A percentile compares a stretch with the other conserved stretches of the same genome.
Evolutionary conservation across 176 grass and related monocot genomes (phyloP).

Genomic region (Zoysia pacifica): DNA sequence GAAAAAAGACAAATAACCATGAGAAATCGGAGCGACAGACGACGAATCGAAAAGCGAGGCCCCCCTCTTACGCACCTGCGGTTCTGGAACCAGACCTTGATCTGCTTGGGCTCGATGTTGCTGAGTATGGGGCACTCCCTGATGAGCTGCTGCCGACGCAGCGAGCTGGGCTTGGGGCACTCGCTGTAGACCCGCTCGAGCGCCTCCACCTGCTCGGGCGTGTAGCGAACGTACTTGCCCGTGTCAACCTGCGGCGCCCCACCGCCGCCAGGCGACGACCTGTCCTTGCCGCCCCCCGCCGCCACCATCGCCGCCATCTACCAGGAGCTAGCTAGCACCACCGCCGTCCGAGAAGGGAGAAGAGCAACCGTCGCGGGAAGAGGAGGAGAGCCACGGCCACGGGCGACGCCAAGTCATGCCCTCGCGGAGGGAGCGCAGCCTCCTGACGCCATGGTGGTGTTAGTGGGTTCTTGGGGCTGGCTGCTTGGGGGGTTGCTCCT

Average conservation of each 20-base stretch:
- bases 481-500: background rate
- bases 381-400: conserved; percentile 48
- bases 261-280: conserved; percentile 42
- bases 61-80: conserved; percentile 58
- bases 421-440: conserved; percentile 28
- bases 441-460: conserved; percentile 46
- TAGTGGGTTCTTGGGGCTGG: background rate
- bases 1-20: background rate
- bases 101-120: conserved; percentile 97
- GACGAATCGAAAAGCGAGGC: background rate
- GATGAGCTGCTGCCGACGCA: conserved; percentile 84
- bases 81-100: conserved; percentile 99
- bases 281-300: conserved; percentile 47
- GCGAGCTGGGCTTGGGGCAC: conserved; percentile 97
- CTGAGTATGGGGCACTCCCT: conserved; percentile 76
- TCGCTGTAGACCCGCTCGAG: conserved; percentile 90
- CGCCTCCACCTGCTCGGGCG: conserved; percentile 95
- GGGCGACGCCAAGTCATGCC: conserved; percentile 53
- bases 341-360: conserved; percentile 22
- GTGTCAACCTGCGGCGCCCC: conserved; percentile 70
- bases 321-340: background rate
- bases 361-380: background rate
- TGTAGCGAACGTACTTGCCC: conserved; percentile 95
- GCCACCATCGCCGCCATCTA: conserved; percentile 60
- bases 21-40: background rate